Evolutionary conservation across 2,329 filamentous ascomycete species (phyloP).

Genomic region (Helminthosporium solani): DNA sequence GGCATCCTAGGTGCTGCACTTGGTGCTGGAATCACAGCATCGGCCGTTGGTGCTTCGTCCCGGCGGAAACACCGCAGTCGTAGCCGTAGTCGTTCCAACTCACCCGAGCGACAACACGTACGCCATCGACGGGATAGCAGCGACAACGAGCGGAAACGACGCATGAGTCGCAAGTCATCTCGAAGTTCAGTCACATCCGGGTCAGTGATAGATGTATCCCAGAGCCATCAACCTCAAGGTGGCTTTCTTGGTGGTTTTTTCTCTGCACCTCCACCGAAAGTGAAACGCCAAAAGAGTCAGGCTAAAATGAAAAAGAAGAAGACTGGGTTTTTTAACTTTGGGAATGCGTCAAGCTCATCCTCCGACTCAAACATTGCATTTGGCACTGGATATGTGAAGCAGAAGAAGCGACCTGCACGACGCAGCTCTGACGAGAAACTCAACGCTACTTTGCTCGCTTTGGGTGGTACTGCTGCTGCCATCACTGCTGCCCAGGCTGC

Average conservation of each 20-base stretch:
- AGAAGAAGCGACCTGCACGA: slow-evolving; percentile 32
- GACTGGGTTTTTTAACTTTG: slow-evolving; percentile 52
- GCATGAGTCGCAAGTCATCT: slow-evolving; percentile 32
- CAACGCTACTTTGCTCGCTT: slow-evolving; percentile 48
- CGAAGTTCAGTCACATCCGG: slow-evolving; percentile 50
- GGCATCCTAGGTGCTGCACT: slow-evolving; percentile 40
- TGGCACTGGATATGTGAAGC: slow-evolving; percentile 40
- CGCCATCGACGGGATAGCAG: slow-evolving; percentile 33
- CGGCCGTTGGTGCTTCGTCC: slow-evolving; percentile 38
- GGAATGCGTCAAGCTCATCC: slow-evolving; percentile 49
- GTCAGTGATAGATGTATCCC: slow-evolving; percentile 67
- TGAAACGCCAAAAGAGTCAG: slow-evolving; percentile 28
- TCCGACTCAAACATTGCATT: slow-evolving; percentile 51
- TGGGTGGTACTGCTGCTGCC: slow-evolving; percentile 52
- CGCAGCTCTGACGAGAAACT: slow-evolving; percentile 49
- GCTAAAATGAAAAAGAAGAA: slow-evolving; percentile 40
- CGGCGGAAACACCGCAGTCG: slow-evolving; percentile 26
- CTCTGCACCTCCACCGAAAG: slow-evolving; percentile 52
- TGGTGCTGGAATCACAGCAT: slow-evolving; percentile 42
- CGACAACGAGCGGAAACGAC: slow-evolving; percentile 30
- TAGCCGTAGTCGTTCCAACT: slow-evolving; percentile 39
- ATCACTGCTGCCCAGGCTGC: slow-evolving; percentile 46
- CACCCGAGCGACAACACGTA: slow-evolving; percentile 34
- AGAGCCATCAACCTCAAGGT: slow-evolving; percentile 49
- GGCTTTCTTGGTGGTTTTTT: slow-evolving; percentile 56